A percentile compares a stretch with the other conserved stretches of the same genome.
Evolutionary conservation across 2,329 filamentous ascomycete genomes (phyloP).

Genomic region (Mycosphaerella arachidis): DNA sequence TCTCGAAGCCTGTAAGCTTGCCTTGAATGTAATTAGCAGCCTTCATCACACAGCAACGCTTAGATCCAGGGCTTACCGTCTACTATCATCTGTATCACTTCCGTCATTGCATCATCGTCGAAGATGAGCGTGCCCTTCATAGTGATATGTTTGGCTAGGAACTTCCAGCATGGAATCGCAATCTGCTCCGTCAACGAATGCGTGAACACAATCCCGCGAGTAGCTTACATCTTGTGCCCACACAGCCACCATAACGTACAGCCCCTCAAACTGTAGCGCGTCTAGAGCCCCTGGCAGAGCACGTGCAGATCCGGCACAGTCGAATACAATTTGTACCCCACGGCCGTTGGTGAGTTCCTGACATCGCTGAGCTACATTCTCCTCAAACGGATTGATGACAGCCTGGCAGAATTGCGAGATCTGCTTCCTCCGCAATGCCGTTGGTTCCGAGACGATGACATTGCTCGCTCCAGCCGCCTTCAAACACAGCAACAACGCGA

Average conservation of each 20-base stretch:
- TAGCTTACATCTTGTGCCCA: constrained; percentile 20
- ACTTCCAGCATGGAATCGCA: constrained; percentile 12
- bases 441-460: constrained; percentile 20
- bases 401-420: constrained; percentile 9
- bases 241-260: constrained; percentile 24
- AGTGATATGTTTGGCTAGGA: constrained; percentile 18
- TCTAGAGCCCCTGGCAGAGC: constrained; percentile 20
- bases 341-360: constrained; percentile 9
- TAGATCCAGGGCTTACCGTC: neutral
- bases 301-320: constrained; percentile 19
- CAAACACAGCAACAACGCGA: constrained; percentile 19
- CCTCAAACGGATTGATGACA: constrained; percentile 20
- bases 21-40: neutral
- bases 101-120: constrained; percentile 13
- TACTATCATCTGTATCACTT: constrained; percentile 16
- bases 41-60: neutral
- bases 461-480: constrained; percentile 14
- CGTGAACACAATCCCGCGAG: neutral
- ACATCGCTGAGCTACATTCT: constrained; percentile 17
- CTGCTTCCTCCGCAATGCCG: constrained; percentile 15
- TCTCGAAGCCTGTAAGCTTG: constrained; percentile 13
- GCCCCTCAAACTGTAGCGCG: constrained; percentile 16
- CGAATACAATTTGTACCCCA: constrained; percentile 24
- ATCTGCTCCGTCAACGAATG: constrained; percentile 9
- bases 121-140: constrained; percentile 19